Evolutionary conservation across 164 flowering plant species (phyloP), one percentile per base, ranked within the genome.

Genomic region (Magnolia kwangsiensis): DNA sequence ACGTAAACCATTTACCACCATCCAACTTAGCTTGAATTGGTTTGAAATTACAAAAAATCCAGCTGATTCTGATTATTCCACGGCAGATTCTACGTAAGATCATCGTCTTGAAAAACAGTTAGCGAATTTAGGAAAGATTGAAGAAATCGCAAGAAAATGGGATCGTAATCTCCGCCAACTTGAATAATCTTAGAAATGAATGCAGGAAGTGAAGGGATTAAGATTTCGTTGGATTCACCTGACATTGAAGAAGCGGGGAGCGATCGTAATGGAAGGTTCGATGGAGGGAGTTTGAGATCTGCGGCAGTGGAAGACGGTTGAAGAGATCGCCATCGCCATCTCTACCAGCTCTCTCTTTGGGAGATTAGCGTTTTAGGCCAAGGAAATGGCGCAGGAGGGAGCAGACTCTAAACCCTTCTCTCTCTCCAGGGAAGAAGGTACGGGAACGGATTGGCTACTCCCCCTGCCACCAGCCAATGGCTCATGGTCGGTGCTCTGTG

Each of bases 251-350:
- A 84, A 49, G 27, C 8, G 63, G 1, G 81, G 78, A 51, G 69
- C 61, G 18, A 51, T 70, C 11, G 80, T 77, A 24, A 69, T 5
- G 37, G 85, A 76, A 64, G 24, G n/a, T 63, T 76, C 65, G 68
- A 71, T 71, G 69, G 8, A 72, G 27, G 80, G 55, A 10, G 78
- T 11, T 3, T 31, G 75, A 1, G 81, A 77, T 58, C 75, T 79
- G 10, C 90, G 82, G 82, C 81, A 83, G 14, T 69, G 87, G 61
- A 86, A 72, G 55, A 80, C 82, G 70, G 77, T 83, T 7, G 92
- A 85, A 55, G 61, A 11, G 63, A 86, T 64, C 3, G 88, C 80
- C 75, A 83, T 67, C 72, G 91, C 84, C 92, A 86, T 89, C 45
- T 49, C 72, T 73, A 29, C 67, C 61, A 55, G 18, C 61, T 55